Percentiles rank a stretch among this genome's conserved stretches.
These are phyloP conservation scores for Stentor coeruleus DNA, from an alignment of 73 alveolate species.

Conservation along the genomic window DNA sequence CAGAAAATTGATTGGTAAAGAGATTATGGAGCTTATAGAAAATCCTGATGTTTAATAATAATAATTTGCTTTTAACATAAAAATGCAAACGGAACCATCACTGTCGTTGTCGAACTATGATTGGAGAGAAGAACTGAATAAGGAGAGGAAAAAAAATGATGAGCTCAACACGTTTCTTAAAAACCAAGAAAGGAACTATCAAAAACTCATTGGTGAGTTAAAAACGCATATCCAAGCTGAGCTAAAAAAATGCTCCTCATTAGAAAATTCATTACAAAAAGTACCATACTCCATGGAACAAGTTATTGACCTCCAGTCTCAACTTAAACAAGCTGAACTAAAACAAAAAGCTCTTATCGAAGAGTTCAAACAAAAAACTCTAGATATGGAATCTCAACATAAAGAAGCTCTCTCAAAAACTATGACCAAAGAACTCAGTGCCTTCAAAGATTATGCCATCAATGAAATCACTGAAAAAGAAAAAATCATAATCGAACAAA, in stretches of 20 bases:
- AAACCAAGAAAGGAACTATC: slow-evolving; percentile 4
- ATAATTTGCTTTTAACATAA: too few species aligned
- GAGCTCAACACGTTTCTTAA: neutral
- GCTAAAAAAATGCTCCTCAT: neutral
- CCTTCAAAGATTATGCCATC: neutral
- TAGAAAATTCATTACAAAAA: neutral
- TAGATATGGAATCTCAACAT: too few species aligned
- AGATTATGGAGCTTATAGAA: too few species aligned
- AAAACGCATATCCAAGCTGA: neutral
- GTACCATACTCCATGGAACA: neutral
- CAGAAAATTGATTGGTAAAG: too few species aligned
- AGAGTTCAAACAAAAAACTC: neutral
- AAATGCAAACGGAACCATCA: too few species aligned
- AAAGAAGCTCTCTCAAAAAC: too few species aligned
- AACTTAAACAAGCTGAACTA: neutral
- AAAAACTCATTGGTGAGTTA: neutral
- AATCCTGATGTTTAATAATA: too few species aligned
- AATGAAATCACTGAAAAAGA: neutral
- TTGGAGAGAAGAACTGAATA: neutral
- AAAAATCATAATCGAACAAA: neutral
- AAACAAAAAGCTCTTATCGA: neutral
- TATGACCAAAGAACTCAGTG: neutral
- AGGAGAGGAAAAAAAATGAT: neutral
- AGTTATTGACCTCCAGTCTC: neutral
- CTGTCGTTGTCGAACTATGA: too few species aligned